phyloP scores from a whole-genome alignment of 345 rosid species.

The Eucalyptus camaldulensis region DNA sequence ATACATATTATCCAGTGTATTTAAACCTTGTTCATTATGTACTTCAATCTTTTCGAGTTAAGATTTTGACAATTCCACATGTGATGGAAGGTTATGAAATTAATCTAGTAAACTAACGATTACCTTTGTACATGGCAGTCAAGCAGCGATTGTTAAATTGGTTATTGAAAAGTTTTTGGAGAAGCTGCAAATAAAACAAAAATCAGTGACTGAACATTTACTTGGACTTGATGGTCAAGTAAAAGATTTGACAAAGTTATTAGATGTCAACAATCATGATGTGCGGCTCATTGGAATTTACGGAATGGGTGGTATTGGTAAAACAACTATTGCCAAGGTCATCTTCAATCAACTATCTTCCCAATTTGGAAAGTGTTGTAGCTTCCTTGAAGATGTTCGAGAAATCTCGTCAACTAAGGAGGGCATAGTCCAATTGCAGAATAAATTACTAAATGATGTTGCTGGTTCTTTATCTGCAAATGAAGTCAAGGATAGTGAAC shows the following conservation, averaged over 20 bases:
- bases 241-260: neutral
- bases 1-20: neutral
- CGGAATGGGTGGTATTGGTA: neutral
- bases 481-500: too few relatives aligned
- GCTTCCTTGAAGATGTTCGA: too few relatives aligned
- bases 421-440: too few relatives aligned
- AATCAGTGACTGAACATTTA: too few relatives aligned
- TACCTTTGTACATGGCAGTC: neutral
- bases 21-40: too few relatives aligned
- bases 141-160: neutral
- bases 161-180: neutral
- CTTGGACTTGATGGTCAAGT: neutral
- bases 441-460: too few relatives aligned
- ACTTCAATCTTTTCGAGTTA: neutral
- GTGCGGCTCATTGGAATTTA: neutral
- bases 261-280: neutral
- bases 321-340: neutral
- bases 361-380: too few relatives aligned
- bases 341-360: too few relatives aligned
- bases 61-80: neutral
- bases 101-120: neutral
- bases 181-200: neutral
- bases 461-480: rapidly evolving
- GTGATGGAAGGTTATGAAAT: neutral
- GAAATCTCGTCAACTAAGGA: too few relatives aligned